A percentile compares a stretch with the other conserved stretches of the same genome.
Conservation (phyloP, 345 rosid species). For the Conringia planisiliqua region DNA sequence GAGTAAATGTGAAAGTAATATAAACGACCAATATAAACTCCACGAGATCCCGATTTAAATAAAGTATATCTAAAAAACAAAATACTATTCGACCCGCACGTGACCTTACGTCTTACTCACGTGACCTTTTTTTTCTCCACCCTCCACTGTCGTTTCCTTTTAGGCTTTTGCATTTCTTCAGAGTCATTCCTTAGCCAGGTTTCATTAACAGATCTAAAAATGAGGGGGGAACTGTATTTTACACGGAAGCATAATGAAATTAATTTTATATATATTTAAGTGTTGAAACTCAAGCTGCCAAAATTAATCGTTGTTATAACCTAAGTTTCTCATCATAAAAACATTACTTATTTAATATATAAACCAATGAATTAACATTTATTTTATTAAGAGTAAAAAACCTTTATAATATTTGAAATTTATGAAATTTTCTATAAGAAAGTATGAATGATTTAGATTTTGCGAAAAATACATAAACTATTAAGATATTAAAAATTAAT, state of each 20-base stretch:
- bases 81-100: constrained; percentile 34
- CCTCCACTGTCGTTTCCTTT: constrained; percentile 10
- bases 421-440: no score
- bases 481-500: no score
- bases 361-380: no score
- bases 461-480: no score
- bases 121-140: constrained; percentile 35
- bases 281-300: background rate
- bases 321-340: background rate
- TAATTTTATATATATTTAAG: background rate
- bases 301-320: background rate
- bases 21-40: background rate
- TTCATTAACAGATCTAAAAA: constrained; percentile 13
- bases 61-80: background rate
- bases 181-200: constrained; percentile 24
- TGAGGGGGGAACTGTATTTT: background rate
- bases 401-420: no score
- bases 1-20: constrained; percentile 10
- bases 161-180: constrained; percentile 22
- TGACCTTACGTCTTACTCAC: constrained; percentile 47
- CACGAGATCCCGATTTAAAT: background rate
- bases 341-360: background rate
- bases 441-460: no score
- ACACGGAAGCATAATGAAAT: background rate
- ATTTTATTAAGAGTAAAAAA: no score